Conservation (phyloP, 495 filamentous ascomycete species). For the Penicillium coffeae region DNA sequence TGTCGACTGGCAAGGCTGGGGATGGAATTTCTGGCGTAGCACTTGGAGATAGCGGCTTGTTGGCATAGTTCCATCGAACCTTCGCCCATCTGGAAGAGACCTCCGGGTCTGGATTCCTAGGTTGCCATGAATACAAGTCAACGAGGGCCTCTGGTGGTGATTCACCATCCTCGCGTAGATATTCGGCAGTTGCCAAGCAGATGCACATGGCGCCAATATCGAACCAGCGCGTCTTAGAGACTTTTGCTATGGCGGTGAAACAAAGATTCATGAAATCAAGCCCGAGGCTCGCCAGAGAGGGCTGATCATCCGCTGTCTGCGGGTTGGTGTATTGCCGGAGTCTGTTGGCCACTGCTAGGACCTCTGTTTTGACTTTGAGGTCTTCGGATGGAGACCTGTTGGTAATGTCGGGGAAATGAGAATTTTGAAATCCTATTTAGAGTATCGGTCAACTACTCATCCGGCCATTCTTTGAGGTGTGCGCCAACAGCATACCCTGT, state of each 20-base stretch:
- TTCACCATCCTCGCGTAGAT: conserved; percentile 29
- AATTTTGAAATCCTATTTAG: neutral
- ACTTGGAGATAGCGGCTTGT: conserved; percentile 7
- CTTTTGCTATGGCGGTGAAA: conserved; percentile 20
- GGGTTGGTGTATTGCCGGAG: conserved; percentile 10
- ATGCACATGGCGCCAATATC: conserved; percentile 45
- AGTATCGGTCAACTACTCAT: neutral
- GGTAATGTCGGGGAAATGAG: neutral
- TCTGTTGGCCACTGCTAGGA: conserved; percentile 16
- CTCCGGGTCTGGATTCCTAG: neutral
- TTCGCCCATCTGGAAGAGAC: conserved; percentile 10
- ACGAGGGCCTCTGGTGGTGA: conserved; percentile 17
- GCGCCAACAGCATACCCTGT: conserved; percentile 15
- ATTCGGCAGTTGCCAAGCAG: conserved; percentile 48
- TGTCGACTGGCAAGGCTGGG: neutral
- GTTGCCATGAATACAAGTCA: conserved; percentile 28
- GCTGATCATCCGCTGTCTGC: conserved; percentile 1
- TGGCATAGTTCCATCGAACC: conserved; percentile 9
- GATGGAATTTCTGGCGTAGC: neutral
- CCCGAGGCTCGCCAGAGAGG: conserved; percentile 40
- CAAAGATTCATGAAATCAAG: conserved; percentile 49
- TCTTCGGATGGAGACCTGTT: conserved; percentile 17
- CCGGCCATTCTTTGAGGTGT: neutral
- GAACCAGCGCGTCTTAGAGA: conserved; percentile 34
- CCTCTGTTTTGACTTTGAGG: conserved; percentile 24